Conservation (phyloP, 1,139 yeast genomes). For the Nadsonia starkeyi-henricii region DNA sequence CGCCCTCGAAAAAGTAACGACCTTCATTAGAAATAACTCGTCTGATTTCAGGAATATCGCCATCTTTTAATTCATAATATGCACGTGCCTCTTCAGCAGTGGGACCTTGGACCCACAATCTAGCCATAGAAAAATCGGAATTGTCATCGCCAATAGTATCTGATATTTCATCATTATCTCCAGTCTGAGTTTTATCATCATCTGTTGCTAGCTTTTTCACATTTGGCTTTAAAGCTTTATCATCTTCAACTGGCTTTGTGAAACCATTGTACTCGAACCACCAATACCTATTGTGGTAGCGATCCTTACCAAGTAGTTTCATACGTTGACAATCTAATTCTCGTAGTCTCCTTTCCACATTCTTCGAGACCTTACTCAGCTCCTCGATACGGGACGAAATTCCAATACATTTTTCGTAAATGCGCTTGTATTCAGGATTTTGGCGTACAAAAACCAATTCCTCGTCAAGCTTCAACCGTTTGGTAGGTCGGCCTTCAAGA, state of each 20-base stretch:
- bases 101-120: slow-evolving; percentile 93
- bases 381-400: slow-evolving; percentile 12
- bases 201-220: slow-evolving; percentile 4
- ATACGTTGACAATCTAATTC: slow-evolving; percentile 60
- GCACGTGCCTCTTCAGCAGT: slow-evolving; percentile 41
- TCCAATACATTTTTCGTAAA: slow-evolving; percentile 23
- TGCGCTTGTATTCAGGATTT: slow-evolving; percentile 33
- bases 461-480: slow-evolving; percentile 30
- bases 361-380: slow-evolving; percentile 15
- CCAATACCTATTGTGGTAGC: slow-evolving; percentile 81
- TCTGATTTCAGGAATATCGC: not conserved
- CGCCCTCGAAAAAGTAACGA: not conserved
- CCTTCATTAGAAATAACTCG: slow-evolving; percentile 1
- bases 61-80: slow-evolving; percentile 24
- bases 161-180: slow-evolving; percentile 20
- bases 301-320: slow-evolving; percentile 65
- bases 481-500: slow-evolving; percentile 12
- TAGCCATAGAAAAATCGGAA: slow-evolving; percentile 70
- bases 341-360: slow-evolving; percentile 25
- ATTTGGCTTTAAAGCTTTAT: not conserved
- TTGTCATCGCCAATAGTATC: slow-evolving; percentile 27
- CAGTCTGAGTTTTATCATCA: slow-evolving; percentile 28
- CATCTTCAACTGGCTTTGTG: slow-evolving; percentile 28
- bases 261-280: slow-evolving; percentile 88
- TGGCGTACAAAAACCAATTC: slow-evolving; percentile 36